Evolutionary conservation across 176 grass and related monocot genomes (phyloP), one percentile per base, ranked within the genome.

Genomic region (Metroxylon sagu): DNA sequence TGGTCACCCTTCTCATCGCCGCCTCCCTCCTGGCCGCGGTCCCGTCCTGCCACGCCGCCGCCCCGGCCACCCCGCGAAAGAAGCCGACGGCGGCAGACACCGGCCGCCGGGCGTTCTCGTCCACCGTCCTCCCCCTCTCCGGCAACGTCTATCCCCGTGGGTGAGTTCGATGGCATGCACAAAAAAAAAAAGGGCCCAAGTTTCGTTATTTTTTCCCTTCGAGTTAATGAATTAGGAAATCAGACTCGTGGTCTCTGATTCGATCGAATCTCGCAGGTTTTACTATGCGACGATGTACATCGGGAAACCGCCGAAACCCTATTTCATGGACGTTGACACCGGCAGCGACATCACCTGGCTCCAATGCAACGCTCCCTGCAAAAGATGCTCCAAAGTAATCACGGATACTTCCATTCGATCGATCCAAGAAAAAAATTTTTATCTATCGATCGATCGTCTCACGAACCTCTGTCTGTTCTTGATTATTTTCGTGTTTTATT

Each of bases 341-440:
- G 93, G 93, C 18, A 98, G 93, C 56, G 87, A 92, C 25, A 87
- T 98, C 49, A 89, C 87, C 19, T 98, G 93, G 93, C 70, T 98
- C 54, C 84, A 98, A 51, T 98, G 93, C 35, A 81, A 98, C 52
- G 87, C 87, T 1, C 93, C 93, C 23, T 98, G 93, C 69, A 69
- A 67, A 56, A 82, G 84, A 15, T 98, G 87, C 81, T 88, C 89
- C 79, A 91, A 85, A 72, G 87, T 94, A 76, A 54, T 17, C 35
- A 43, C 2, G 14, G 14, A 43, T 43, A 43, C 14, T 43, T 43
- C 10, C 10, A 43, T 43, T 10, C 35, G 35, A 43, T 12, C 8
- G 0, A 43, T 8, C 12, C 35, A 39, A 39, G 6, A 35, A 35
- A 6, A 6, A 7, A 14, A 3, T 2, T n/a, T n/a, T n/a, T n/a